phyloP scores from a whole-genome alignment of 305 asterid species.

The Withania somnifera region DNA sequence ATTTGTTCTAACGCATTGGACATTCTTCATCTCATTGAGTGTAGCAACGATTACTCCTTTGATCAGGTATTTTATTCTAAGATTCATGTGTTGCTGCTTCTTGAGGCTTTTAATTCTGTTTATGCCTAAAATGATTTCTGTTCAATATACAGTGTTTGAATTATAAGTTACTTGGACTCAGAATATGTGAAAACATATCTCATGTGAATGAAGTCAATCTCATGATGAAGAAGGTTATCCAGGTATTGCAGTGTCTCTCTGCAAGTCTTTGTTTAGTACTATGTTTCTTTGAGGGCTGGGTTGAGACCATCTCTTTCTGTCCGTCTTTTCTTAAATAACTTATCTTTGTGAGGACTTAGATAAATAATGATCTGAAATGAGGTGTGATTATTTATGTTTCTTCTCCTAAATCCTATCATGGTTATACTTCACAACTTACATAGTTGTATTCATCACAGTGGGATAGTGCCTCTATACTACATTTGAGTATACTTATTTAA shows the following conservation, averaged over 20 bases:
- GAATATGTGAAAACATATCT: conserved; percentile 65
- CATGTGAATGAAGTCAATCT: conserved; percentile 35
- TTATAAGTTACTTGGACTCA: conserved; percentile 76
- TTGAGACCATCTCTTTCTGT: neutral
- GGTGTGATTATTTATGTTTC: neutral
- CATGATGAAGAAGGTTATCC: conserved; percentile 54
- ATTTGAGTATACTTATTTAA: neutral
- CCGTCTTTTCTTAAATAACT: neutral
- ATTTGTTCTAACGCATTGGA: conserved; percentile 50
- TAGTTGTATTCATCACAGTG: neutral
- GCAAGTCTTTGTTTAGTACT: neutral
- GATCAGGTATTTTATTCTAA: conserved; percentile 54
- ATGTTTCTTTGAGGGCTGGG: neutral
- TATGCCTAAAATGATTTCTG: conserved; percentile 10
- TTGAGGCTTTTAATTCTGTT: neutral
- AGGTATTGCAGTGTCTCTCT: conserved; percentile 35
- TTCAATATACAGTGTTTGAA: conserved; percentile 64
- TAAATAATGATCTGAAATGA: neutral
- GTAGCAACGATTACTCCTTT: conserved; percentile 44
- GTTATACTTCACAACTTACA: neutral
- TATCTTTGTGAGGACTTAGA: neutral
- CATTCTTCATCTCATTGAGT: conserved; percentile 54
- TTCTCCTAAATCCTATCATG: neutral
- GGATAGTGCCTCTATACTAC: neutral
- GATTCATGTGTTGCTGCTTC: conserved; percentile 3